A percentile compares a stretch with the other conserved stretches of the same genome.
Evolutionary conservation across 139 green algal genomes (phyloP).

Genomic region (Tetraselmis striata): DNA sequence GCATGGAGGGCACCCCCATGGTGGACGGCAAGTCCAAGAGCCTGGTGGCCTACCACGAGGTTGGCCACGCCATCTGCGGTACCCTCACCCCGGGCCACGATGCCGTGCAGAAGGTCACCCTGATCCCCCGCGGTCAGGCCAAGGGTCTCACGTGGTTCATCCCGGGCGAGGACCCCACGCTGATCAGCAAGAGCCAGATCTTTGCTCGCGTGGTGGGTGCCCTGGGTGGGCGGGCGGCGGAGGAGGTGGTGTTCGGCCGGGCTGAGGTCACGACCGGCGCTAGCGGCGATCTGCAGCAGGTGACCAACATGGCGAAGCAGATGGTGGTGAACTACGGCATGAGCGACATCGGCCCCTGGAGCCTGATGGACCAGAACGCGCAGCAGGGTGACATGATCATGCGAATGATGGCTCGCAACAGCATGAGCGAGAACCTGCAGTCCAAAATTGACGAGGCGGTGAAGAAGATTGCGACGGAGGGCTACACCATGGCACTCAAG

Average conservation of each 20-base stretch:
- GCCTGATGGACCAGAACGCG: conserved; percentile 77
- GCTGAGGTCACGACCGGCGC: conserved; percentile 93
- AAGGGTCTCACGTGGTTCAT: conserved; percentile 97
- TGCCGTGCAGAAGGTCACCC: conserved; percentile 97
- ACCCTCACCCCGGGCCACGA: conserved; percentile 94
- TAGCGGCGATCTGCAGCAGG: conserved; percentile 68
- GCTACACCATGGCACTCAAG: conserved; percentile 58
- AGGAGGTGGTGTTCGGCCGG: conserved; percentile 96
- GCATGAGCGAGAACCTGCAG: conserved; percentile 92
- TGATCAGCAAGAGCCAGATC: conserved; percentile 97
- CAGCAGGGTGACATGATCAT: conserved; percentile 92
- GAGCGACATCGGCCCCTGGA: conserved; percentile 94
- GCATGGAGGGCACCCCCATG: conserved; percentile 98
- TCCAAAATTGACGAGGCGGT: conserved; percentile 84
- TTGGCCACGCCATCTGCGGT: conserved; percentile 95
- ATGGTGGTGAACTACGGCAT: conserved; percentile 99
- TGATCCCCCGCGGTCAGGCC: conserved; percentile 94
- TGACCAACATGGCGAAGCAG: conserved; percentile 80
- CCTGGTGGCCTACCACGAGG: conserved; percentile 95
- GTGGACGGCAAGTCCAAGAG: conserved; percentile 94
- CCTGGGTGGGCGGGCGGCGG: conserved; percentile 89
- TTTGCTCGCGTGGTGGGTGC: conserved; percentile 94
- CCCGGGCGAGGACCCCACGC: conserved; percentile 86
- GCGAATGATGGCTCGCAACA: conserved; percentile 98
- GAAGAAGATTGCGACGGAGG: conserved; percentile 75